These are phyloP conservation scores for Suillus discolor DNA, from an alignment of 768 basidiomycete genomes.

Conservation along the genomic window DNA sequence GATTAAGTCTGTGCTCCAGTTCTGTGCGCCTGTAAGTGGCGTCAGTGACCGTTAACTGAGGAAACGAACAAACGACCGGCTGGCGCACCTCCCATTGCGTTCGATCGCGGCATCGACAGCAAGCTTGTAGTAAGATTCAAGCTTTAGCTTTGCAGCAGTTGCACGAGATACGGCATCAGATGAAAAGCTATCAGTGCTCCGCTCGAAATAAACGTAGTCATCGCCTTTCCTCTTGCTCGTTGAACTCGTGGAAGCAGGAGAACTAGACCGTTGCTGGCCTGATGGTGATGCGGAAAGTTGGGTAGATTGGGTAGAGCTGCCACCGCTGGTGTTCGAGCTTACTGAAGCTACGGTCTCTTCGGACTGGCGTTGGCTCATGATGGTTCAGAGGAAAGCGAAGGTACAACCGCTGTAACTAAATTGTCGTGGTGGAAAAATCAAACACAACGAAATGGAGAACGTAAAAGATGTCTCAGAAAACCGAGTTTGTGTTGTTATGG, in stretches of 20 bases:
- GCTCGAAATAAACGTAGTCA: conserved; percentile 95
- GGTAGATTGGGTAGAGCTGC: conserved; percentile 5
- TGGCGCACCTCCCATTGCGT: conserved; percentile 81
- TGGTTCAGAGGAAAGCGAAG: conserved; percentile 11
- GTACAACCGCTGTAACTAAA: conserved; percentile 3
- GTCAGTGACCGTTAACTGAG: conserved; percentile 11
- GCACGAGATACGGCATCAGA: conserved; percentile 87
- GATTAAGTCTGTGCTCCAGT: conserved; percentile 81
- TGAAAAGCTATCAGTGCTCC: conserved; percentile 79
- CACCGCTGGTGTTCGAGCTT: background rate
- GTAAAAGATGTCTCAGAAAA: conserved; percentile 25
- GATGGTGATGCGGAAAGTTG: conserved; percentile 16
- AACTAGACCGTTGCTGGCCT: conserved; percentile 30
- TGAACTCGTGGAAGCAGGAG: conserved; percentile 31
- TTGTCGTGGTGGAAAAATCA: conserved; percentile 9
- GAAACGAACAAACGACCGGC: conserved; percentile 7
- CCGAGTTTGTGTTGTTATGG: conserved; percentile 12
- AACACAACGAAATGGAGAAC: conserved; percentile 21
- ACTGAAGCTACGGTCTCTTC: conserved; percentile 16
- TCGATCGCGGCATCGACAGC: conserved; percentile 97
- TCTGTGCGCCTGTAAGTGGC: conserved; percentile 71
- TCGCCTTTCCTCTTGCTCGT: conserved; percentile 31
- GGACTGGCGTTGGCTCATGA: conserved; percentile 35
- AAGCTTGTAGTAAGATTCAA: conserved; percentile 98
- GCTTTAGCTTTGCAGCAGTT: conserved; percentile 93